Evolutionary conservation across 768 basidiomycete species (phyloP).

Genomic region (Boletus insuetus): DNA sequence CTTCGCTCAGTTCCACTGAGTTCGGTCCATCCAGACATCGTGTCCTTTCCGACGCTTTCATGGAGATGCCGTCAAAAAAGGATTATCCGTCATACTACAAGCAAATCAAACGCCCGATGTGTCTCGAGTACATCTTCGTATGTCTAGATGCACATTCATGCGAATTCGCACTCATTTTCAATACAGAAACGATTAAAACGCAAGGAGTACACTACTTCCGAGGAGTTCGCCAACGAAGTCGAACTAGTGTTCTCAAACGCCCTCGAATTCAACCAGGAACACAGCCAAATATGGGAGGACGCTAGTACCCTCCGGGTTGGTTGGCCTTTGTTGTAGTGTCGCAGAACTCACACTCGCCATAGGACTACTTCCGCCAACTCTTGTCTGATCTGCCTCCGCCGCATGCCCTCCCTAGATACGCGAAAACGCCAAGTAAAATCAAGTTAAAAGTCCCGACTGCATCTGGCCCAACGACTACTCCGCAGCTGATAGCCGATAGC

Average conservation of each 20-base stretch:
- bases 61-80: conserved; percentile 80
- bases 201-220: conserved; percentile 66
- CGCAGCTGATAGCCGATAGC: conserved; percentile 15
- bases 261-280: conserved; percentile 82
- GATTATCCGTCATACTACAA: conserved; percentile 79
- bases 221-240: conserved; percentile 81
- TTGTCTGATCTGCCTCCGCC: conserved; percentile 78
- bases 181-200: conserved; percentile 74
- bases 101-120: conserved; percentile 74
- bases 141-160: conserved; percentile 28
- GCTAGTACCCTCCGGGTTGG: conserved; percentile 63
- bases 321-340: conserved; percentile 7
- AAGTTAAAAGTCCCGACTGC: conserved; percentile 62
- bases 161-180: background rate
- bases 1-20: background rate
- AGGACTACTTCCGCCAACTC: conserved; percentile 73
- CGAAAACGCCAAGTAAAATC: conserved; percentile 60
- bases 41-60: conserved; percentile 69
- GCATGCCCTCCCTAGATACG: conserved; percentile 60
- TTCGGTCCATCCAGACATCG: conserved; percentile 49
- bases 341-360: conserved; percentile 9
- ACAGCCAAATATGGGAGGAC: conserved; percentile 80
- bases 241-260: conserved; percentile 92
- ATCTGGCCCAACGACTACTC: conserved; percentile 14
- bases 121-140: conserved; percentile 75